Conservation (phyloP, 1,139 yeast species). For the Protomyces macrosporus region DNA sequence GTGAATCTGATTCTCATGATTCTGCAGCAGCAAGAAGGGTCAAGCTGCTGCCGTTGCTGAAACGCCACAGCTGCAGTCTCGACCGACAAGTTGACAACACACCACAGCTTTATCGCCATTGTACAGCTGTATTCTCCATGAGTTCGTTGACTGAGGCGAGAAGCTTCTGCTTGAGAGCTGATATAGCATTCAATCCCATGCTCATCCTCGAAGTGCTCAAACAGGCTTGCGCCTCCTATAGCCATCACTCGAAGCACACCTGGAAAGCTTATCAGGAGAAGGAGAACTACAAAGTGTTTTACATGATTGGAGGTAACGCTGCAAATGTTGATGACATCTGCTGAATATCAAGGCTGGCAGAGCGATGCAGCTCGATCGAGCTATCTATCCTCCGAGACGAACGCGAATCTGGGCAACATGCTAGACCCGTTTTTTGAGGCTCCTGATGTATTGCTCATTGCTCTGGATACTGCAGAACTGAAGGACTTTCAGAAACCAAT, state of each 20-base stretch:
- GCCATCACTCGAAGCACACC: background rate
- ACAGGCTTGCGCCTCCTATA: background rate
- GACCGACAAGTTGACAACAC: no score
- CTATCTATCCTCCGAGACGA: background rate
- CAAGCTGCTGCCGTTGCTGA: no score
- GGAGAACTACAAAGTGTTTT: background rate
- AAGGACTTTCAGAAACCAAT: background rate
- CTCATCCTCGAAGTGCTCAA: background rate
- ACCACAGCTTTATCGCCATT: no score
- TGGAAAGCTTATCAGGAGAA: constrained; percentile 9
- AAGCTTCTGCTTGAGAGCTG: background rate
- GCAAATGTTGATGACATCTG: no score
- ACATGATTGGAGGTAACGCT: background rate
- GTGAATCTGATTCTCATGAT: no score
- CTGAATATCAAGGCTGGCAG: background rate
- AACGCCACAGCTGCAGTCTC: no score
- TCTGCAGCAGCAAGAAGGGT: no score
- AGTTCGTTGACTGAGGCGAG: background rate
- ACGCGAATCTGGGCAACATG: background rate
- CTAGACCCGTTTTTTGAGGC: background rate
- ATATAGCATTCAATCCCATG: constrained; percentile 1
- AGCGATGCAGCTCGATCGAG: background rate
- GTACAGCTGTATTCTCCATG: background rate
- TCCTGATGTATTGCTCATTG: background rate
- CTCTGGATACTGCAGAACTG: background rate